These are phyloP conservation scores for Spathaspora jeffriesii DNA, from an alignment of 1,139 yeast genomes.

Conservation along the genomic window DNA sequence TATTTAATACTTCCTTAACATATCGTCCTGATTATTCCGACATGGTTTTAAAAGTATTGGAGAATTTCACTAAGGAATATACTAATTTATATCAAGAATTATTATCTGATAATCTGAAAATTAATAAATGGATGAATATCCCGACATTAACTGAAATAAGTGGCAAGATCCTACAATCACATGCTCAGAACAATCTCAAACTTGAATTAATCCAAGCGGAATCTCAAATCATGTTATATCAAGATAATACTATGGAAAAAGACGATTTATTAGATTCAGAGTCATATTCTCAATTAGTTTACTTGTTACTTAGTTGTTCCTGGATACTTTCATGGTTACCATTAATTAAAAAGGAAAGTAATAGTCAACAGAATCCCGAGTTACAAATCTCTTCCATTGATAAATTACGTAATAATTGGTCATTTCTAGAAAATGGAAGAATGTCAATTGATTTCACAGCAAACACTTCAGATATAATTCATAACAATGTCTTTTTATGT, in stretches of 20 bases:
- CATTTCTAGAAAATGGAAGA: constrained; percentile 51
- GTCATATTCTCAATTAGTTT: constrained; percentile 47
- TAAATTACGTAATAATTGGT: constrained; percentile 54
- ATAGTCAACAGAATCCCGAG: constrained; percentile 16
- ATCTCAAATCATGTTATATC: constrained; percentile 31
- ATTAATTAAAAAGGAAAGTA: constrained; percentile 37
- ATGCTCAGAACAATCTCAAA: neutral
- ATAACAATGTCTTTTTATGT: constrained; percentile 34
- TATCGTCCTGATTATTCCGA: constrained; percentile 54
- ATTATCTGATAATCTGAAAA: constrained; percentile 24
- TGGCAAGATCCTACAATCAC: constrained; percentile 22
- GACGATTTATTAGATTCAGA: constrained; percentile 45
- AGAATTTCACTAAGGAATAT: constrained; percentile 32
- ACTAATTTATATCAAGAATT: constrained; percentile 30
- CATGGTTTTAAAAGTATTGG: constrained; percentile 38
- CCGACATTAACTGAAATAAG: constrained; percentile 37
- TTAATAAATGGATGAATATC: constrained; percentile 45
- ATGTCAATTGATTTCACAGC: constrained; percentile 22
- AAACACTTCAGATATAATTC: constrained; percentile 18
- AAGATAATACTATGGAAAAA: constrained; percentile 20
- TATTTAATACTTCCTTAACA: constrained; percentile 61
- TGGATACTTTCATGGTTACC: constrained; percentile 62
- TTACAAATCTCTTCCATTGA: constrained; percentile 33
- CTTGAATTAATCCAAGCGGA: constrained; percentile 30
- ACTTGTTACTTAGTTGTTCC: constrained; percentile 46